phyloP scores from a whole-genome alignment of 2,329 filamentous ascomycete genomes.

The Teratosphaeria nubilosa region DNA sequence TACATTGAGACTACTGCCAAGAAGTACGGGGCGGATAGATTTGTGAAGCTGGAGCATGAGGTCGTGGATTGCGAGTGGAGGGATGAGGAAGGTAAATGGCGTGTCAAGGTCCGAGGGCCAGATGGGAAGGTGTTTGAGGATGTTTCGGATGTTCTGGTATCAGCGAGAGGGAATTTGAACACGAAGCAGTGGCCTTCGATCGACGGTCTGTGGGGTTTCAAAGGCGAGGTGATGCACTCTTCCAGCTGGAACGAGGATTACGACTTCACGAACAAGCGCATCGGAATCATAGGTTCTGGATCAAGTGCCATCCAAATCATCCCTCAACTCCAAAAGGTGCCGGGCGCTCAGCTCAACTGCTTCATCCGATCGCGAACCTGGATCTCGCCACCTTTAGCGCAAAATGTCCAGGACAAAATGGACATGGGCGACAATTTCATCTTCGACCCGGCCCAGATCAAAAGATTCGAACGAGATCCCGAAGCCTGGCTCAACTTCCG shows the following conservation, averaged over 20 bases:
- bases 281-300: constrained; percentile 26
- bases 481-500: constrained; percentile 34
- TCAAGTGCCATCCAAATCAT: constrained; percentile 32
- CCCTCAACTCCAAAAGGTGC: constrained; percentile 26
- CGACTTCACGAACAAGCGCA: constrained; percentile 21
- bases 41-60: constrained; percentile 29
- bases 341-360: constrained; percentile 22
- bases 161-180: constrained; percentile 14
- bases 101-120: constrained; percentile 23
- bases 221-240: constrained; percentile 27
- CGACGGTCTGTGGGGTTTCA: constrained; percentile 25
- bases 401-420: constrained; percentile 21
- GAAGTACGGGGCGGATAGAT: constrained; percentile 31
- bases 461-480: constrained; percentile 29
- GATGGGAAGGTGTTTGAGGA: constrained; percentile 18
- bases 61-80: constrained; percentile 32
- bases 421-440: constrained; percentile 23
- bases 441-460: constrained; percentile 21
- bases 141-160: constrained; percentile 29
- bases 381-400: constrained; percentile 36
- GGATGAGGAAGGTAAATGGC: constrained; percentile 28
- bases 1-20: constrained; percentile 31
- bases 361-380: constrained; percentile 32
- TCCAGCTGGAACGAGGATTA: constrained; percentile 23
- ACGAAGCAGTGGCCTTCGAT: constrained; percentile 28